Conservation (phyloP, 345 rosid genomes). For the Boechera divaricarpa region DNA sequence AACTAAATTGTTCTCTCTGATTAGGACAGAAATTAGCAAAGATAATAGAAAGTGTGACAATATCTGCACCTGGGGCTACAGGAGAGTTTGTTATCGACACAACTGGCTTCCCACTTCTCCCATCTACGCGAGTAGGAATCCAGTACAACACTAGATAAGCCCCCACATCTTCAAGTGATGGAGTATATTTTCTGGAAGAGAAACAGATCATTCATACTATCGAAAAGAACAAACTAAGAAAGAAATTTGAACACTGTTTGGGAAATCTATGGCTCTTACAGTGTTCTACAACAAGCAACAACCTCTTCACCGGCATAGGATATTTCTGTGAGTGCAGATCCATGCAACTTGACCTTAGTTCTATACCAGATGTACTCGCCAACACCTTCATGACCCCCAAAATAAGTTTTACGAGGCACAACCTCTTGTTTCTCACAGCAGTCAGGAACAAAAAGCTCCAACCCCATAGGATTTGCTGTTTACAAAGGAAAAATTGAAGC, state of each 20-base stretch:
- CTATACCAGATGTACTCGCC: constrained; percentile 89
- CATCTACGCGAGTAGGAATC: constrained; percentile 87
- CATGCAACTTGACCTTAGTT: constrained; percentile 64
- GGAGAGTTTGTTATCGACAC: constrained; percentile 71
- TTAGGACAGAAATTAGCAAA: constrained; percentile 7
- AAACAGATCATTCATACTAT: constrained; percentile 16
- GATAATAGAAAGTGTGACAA: constrained; percentile 1
- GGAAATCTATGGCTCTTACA: constrained; percentile 59
- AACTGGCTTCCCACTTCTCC: constrained; percentile 84
- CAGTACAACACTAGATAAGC: constrained; percentile 76
- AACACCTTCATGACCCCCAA: constrained; percentile 88
- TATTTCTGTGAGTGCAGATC: constrained; percentile 64
- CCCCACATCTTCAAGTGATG: constrained; percentile 90
- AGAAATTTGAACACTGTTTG: constrained; percentile 17
- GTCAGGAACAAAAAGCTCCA: constrained; percentile 75
- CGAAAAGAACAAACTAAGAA: constrained; percentile 21
- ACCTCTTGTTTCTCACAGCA: constrained; percentile 75
- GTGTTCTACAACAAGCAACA: constrained; percentile 57
- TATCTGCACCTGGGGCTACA: constrained; percentile 73
- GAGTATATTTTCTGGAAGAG: constrained; percentile 70
- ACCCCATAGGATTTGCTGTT: constrained; percentile 90
- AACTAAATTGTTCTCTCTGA: constrained; percentile 9
- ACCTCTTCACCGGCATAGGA: constrained; percentile 57
- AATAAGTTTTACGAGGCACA: constrained; percentile 78
- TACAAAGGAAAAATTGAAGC: constrained; percentile 32